phyloP scores from a whole-genome alignment of 2,329 filamentous ascomycete genomes.

The Monosporascus sp. region DNA sequence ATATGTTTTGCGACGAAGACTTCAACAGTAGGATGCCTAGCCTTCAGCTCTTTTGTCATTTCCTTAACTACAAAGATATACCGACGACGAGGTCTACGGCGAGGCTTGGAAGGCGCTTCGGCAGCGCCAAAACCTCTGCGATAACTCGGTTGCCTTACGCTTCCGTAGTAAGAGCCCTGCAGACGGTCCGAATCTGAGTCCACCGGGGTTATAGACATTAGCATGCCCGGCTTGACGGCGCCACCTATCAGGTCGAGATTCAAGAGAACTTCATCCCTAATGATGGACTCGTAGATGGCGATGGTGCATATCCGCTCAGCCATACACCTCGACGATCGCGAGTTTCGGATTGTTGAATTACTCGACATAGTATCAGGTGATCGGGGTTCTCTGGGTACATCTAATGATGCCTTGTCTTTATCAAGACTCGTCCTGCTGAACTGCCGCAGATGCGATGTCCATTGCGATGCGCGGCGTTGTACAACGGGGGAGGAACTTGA shows the following conservation, averaged over 20 bases:
- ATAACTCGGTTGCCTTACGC: slow-evolving; percentile 20
- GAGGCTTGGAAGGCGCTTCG: slow-evolving; percentile 19
- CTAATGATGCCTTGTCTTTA: slow-evolving; percentile 28
- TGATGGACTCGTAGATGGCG: slow-evolving; percentile 67
- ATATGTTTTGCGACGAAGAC: slow-evolving; percentile 72
- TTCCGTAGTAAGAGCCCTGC: slow-evolving; percentile 23
- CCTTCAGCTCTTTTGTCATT: slow-evolving; percentile 62
- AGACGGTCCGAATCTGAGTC: slow-evolving; percentile 44
- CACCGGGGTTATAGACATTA: slow-evolving; percentile 67
- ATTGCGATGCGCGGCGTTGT: slow-evolving; percentile 41
- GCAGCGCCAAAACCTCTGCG: slow-evolving; percentile 16
- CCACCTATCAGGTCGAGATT: slow-evolving; percentile 67
- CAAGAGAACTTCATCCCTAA: slow-evolving; percentile 72
- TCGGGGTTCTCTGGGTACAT: slow-evolving; percentile 15
- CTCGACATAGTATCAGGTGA: slow-evolving; percentile 48
- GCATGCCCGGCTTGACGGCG: slow-evolving; percentile 57
- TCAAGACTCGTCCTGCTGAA: slow-evolving; percentile 45
- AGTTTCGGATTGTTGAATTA: slow-evolving; percentile 40
- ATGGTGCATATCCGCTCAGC: slow-evolving; percentile 47
- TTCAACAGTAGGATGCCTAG: slow-evolving; percentile 59
- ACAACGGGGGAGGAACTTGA: slow-evolving; percentile 29
- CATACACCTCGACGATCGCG: slow-evolving; percentile 22
- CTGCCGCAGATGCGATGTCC: slow-evolving; percentile 49
- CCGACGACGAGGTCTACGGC: slow-evolving; percentile 33
- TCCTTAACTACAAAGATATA: slow-evolving; percentile 72